A percentile compares a stretch with the other conserved stretches of the same genome.
These are phyloP conservation scores for Acer saccharum DNA, from an alignment of 345 rosid species.

Conservation along the genomic window DNA sequence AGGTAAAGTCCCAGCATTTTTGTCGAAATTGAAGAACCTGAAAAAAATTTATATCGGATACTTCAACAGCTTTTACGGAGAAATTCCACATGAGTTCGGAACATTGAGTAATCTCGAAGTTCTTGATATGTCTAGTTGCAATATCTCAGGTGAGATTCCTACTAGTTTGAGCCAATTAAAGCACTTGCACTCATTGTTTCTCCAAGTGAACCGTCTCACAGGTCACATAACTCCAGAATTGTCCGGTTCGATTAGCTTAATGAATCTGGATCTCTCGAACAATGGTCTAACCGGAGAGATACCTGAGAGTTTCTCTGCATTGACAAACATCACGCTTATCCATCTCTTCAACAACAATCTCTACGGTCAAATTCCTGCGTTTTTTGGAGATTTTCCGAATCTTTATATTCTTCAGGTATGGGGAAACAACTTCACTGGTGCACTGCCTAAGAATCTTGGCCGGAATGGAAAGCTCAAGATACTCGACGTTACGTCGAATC, in stretches of 20 bases:
- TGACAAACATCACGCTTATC: constrained; percentile 54
- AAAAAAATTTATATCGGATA: constrained; percentile 60
- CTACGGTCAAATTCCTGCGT: constrained; percentile 62
- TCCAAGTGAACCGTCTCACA: constrained; percentile 66
- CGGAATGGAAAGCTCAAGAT: constrained; percentile 51
- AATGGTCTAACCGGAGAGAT: constrained; percentile 72
- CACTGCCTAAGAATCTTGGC: constrained; percentile 73
- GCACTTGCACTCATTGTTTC: constrained; percentile 60
- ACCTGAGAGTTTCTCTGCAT: constrained; percentile 53
- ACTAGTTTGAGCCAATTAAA: constrained; percentile 53
- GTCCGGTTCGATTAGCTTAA: constrained; percentile 56
- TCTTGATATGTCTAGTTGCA: constrained; percentile 70
- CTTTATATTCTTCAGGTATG: constrained; percentile 67
- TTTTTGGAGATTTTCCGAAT: constrained; percentile 68
- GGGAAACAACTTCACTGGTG: constrained; percentile 78
- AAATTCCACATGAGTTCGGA: constrained; percentile 77
- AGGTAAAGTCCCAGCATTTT: constrained; percentile 57
- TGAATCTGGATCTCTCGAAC: constrained; percentile 67
- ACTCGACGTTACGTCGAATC: constrained; percentile 68
- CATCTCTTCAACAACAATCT: constrained; percentile 66
- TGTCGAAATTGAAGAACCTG: constrained; percentile 64
- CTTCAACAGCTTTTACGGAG: constrained; percentile 55
- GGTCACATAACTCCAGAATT: constrained; percentile 73
- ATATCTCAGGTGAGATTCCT: constrained; percentile 77
- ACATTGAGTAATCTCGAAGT: constrained; percentile 44